Conservation (phyloP, 2,329 filamentous ascomycete genomes). For the Trichoderma atrobrunneum region DNA sequence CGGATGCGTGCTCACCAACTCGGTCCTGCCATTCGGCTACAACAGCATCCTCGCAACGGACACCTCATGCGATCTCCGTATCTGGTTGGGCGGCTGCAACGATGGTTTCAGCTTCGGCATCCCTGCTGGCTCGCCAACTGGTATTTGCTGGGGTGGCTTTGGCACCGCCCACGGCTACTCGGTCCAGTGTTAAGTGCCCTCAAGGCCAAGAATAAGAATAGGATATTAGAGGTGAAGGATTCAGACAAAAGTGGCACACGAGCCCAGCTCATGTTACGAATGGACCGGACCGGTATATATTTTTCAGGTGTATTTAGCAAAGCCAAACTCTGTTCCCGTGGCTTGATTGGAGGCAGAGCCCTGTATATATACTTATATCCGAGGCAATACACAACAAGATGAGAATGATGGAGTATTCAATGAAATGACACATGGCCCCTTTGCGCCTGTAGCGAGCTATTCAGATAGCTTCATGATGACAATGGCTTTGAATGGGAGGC, state of each 20-base stretch:
- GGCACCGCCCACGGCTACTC: neutral
- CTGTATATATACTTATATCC: neutral
- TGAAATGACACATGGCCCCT: neutral
- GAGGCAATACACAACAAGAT: neutral
- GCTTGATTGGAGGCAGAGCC: neutral
- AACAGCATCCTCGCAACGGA: neutral
- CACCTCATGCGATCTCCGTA: neutral
- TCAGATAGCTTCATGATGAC: neutral
- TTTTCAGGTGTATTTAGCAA: neutral
- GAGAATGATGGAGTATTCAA: neutral
- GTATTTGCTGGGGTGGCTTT: neutral
- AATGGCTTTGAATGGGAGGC: neutral
- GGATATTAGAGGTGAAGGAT: neutral
- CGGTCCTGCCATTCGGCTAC: neutral
- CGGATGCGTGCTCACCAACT: neutral
- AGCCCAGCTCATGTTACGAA: neutral
- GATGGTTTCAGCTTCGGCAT: neutral
- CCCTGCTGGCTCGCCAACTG: neutral
- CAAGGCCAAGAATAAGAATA: neutral
- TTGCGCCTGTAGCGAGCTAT: neutral
- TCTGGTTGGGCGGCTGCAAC: neutral
- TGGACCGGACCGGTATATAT: neutral
- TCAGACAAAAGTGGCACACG: neutral
- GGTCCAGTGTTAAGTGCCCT: neutral
- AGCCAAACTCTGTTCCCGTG: neutral